Conservation (phyloP, 2,329 filamentous ascomycete species). For the Fusarium temperatum region DNA sequence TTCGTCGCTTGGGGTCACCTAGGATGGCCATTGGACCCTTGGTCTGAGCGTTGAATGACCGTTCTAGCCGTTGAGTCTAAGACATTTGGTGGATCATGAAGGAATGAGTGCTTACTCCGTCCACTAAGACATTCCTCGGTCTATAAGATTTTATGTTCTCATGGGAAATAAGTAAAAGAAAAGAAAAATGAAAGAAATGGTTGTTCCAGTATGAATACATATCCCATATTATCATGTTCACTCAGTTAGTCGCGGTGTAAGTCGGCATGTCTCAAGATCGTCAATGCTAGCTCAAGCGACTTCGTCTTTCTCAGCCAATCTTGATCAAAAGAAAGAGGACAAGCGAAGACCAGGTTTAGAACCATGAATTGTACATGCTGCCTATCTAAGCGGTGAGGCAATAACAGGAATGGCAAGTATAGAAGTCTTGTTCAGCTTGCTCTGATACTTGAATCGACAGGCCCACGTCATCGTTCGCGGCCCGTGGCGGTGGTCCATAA, state of each 20-base stretch:
- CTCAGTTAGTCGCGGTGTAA: not conserved
- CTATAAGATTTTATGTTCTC: too few species aligned
- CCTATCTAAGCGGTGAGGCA: conserved; percentile 4
- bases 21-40: conserved; percentile 7
- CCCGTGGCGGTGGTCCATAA: conserved; percentile 30
- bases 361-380: not conserved
- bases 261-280: conserved; percentile 2
- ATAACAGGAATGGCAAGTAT: not conserved
- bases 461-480: conserved; percentile 42
- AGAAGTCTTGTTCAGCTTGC: not conserved
- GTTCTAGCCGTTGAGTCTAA: not conserved
- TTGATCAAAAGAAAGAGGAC: not conserved
- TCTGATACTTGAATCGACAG: not conserved
- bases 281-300: not conserved
- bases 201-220: too few species aligned
- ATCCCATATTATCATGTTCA: not conserved
- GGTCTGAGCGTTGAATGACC: conserved; percentile 7
- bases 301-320: not conserved
- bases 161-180: too few species aligned
- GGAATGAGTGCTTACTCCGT: not conserved
- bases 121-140: not conserved
- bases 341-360: not conserved
- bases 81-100: not conserved
- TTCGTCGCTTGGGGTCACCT: not conserved
- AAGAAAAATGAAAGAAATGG: not conserved